Evolutionary conservation across 768 basidiomycete species (phyloP).

Genomic region (Calvatia gigantea): DNA sequence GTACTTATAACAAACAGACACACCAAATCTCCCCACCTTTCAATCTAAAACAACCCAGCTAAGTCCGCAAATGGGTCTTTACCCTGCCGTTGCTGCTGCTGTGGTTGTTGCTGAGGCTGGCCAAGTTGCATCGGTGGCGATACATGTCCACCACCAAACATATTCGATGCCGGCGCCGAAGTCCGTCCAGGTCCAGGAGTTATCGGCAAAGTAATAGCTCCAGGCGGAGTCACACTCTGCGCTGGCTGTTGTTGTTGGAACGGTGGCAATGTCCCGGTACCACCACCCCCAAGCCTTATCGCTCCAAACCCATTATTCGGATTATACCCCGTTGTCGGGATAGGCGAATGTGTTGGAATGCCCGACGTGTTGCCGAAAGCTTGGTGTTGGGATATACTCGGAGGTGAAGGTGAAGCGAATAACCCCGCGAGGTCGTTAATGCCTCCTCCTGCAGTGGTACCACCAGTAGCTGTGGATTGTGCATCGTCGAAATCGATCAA

Average conservation of each 20-base stretch:
- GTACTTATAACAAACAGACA: background rate
- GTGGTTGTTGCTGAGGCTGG: slow-evolving; percentile 14
- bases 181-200: background rate
- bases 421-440: slow-evolving; percentile 60
- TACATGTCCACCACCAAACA: slow-evolving; percentile 4
- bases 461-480: slow-evolving; percentile 17
- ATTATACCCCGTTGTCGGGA: slow-evolving; percentile 17
- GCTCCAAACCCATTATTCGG: slow-evolving; percentile 13
- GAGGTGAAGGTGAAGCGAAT: slow-evolving; percentile 38
- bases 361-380: background rate
- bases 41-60: slow-evolving; percentile 61
- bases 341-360: slow-evolving; percentile 9
- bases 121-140: background rate
- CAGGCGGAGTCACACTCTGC: slow-evolving; percentile 6
- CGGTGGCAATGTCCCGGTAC: slow-evolving; percentile 10
- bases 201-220: slow-evolving; percentile 2
- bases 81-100: slow-evolving; percentile 30
- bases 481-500: slow-evolving; percentile 80
- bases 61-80: slow-evolving; percentile 89
- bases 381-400: slow-evolving; percentile 12
- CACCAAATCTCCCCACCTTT: background rate
- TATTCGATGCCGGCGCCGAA: slow-evolving; percentile 1
- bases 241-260: slow-evolving; percentile 5
- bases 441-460: slow-evolving; percentile 25
- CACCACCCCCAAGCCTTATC: background rate